Evolutionary conservation across 2,329 filamentous ascomycete species (phyloP), one percentile per base, ranked within the genome.

Genomic region (Xylaria sp.): DNA sequence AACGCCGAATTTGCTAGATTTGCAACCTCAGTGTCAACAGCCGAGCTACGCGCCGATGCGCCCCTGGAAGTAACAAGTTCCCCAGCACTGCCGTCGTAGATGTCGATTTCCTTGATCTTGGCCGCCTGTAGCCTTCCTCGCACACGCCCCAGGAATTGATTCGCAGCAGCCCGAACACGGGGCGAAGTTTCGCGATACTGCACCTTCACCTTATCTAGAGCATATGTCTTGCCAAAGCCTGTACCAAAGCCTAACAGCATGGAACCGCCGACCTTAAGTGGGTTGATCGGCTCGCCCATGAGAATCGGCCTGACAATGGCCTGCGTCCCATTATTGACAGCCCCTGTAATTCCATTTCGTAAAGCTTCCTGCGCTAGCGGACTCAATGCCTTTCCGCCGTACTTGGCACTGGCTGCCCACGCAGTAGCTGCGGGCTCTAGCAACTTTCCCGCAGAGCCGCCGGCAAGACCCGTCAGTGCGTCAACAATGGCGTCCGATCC

Each of bases 251-350:
- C 51, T 4, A 36, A 1, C 14, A 55, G 30, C 51, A 55, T 55
- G 30, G 3, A 9, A 55, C 3, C n/a, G 5, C 30, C 51, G 14
- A 55, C 30, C n/a, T 55, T 55, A 4, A 36, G 51, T 17, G 51
- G 51, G 51, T 55, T 55, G 51, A 55, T 55, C 17, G 51, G 51
- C 51, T 55, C 51, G 30, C 51, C 51, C 30, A 55, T 2, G 5
- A 36, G 51, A 12, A 55, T 11, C 51, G 51, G 51, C 51, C 51
- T 55, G 12, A 55, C 32, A 11, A 55, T 55, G 4, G 51, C 51
- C 51, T 55, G 51, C 17, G 51, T 55, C 14, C 51, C 51, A 14
- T 36, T 36, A 21, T 55, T 21, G 2, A 55, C 30, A 11, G 51
- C 30, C 9, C 51, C 30, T 12, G 51, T 51, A 5, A 51, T 55